phyloP scores from a whole-genome alignment of 169 alveolate species.

The Eimeria necatrix region DNA sequence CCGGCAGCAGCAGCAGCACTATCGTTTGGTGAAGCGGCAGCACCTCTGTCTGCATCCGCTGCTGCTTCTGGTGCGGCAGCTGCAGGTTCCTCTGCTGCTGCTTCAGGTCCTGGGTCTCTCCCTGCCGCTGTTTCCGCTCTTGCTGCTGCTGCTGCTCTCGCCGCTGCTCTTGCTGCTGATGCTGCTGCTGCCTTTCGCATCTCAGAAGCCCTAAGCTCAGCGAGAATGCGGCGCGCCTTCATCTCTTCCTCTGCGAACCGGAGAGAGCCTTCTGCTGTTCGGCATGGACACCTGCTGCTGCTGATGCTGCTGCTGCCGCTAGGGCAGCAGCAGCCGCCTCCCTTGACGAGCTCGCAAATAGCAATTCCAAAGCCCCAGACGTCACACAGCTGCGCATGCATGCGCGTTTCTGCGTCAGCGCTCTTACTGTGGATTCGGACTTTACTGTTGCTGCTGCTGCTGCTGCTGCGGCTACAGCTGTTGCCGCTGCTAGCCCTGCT shows the following conservation, averaged over 20 bases:
- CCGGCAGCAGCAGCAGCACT: conserved; percentile 16
- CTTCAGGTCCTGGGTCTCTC: not conserved
- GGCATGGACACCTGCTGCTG: not conserved
- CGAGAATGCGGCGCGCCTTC: conserved; percentile 11
- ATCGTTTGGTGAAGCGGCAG: not conserved
- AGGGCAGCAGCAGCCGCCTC: conserved; percentile 65
- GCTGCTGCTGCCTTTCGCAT: not conserved
- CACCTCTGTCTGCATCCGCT: not conserved
- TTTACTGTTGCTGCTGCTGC: conserved; percentile 47
- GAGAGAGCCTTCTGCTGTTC: not conserved
- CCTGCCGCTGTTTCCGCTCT: not conserved
- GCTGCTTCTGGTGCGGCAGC: conserved; percentile 39
- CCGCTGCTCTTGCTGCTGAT: not conserved
- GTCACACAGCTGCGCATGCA: conserved; percentile 16
- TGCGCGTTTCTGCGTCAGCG: not conserved
- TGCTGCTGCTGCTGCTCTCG: not conserved
- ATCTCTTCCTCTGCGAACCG: not conserved
- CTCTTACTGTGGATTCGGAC: not conserved
- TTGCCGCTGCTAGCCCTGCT: conserved; percentile 18
- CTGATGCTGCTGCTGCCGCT: conserved; percentile 23
- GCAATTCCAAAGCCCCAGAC: conserved; percentile 76
- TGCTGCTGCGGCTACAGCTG: conserved; percentile 53
- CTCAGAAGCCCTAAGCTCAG: not conserved
- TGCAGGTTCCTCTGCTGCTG: not conserved
- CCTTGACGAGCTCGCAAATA: conserved; percentile 67